phyloP scores from a whole-genome alignment of 345 rosid species.

The Populus simonii region DNA sequence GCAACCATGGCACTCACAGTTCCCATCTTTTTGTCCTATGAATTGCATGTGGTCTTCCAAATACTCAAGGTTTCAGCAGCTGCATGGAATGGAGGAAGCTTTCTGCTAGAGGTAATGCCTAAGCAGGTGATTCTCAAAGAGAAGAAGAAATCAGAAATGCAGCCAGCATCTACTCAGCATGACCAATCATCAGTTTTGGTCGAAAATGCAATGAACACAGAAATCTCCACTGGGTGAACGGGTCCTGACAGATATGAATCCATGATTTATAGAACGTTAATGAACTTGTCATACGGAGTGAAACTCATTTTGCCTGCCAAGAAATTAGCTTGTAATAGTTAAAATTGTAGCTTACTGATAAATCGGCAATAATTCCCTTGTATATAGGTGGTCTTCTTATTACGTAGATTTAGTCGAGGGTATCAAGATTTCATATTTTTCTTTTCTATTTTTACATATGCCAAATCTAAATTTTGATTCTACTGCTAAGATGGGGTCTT shows the following conservation, averaged over 20 bases:
- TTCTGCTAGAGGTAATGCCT: slow-evolving; percentile 85
- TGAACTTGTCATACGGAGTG: not conserved
- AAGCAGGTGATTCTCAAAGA: slow-evolving; percentile 82
- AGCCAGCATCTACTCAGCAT: slow-evolving; percentile 8
- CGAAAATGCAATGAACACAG: slow-evolving; percentile 9
- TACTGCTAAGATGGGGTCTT: too few relatives aligned
- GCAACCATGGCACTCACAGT: slow-evolving; percentile 94
- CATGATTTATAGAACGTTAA: not conserved
- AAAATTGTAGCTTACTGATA: not conserved
- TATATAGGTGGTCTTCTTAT: not conserved
- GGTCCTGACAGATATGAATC: not conserved
- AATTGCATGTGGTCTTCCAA: slow-evolving; percentile 68
- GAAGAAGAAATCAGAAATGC: slow-evolving; percentile 53
- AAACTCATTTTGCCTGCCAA: not conserved
- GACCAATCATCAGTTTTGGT: slow-evolving; percentile 12
- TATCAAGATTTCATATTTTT: not conserved
- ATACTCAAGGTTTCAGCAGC: slow-evolving; percentile 83
- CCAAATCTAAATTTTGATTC: not conserved
- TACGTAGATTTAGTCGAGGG: not conserved
- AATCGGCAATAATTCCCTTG: not conserved
- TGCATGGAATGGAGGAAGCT: slow-evolving; percentile 92
- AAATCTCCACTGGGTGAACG: not conserved
- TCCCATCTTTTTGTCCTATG: slow-evolving; percentile 79
- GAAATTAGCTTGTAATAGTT: not conserved
- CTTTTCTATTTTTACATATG: not conserved